A percentile compares a stretch with the other conserved stretches of the same genome.
Conservation (phyloP, 805 yeast genomes). For the Candida hispaniensis region DNA sequence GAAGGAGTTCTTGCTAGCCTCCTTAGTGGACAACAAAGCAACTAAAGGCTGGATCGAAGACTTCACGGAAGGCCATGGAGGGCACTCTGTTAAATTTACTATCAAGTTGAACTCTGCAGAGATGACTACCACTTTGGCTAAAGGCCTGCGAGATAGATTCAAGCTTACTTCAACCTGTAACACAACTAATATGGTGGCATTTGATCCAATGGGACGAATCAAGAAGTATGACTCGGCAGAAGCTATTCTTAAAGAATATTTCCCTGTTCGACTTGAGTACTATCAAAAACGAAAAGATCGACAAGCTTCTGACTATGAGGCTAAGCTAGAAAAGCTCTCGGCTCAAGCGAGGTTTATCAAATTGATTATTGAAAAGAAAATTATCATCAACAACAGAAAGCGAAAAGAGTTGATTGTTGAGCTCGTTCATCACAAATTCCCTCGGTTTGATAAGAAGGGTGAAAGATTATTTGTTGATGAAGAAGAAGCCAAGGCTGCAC, state of each 20-base stretch:
- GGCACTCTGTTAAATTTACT: conserved; percentile 65
- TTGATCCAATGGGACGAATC: conserved; percentile 80
- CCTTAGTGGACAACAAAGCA: conserved; percentile 43
- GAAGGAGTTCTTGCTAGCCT: conserved; percentile 72
- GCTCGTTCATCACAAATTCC: conserved; percentile 56
- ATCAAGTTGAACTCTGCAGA: conserved; percentile 66
- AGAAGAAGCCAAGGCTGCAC: conserved; percentile 23
- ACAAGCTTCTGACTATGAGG: conserved; percentile 54
- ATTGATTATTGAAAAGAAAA: conserved; percentile 67
- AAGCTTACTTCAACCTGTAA: conserved; percentile 59
- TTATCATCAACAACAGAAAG: conserved; percentile 65
- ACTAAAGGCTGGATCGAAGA: conserved; percentile 71
- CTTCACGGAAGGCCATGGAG: conserved; percentile 88
- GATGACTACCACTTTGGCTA: conserved; percentile 63
- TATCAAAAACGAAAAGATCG: conserved; percentile 87
- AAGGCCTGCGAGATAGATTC: conserved; percentile 79
- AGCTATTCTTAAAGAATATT: conserved; percentile 77
- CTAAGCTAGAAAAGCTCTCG: conserved; percentile 61
- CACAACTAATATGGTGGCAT: conserved; percentile 87
- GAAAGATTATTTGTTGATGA: conserved; percentile 43
- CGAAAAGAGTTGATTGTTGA: conserved; percentile 52
- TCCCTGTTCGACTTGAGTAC: conserved; percentile 72
- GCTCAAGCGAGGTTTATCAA: conserved; percentile 88
- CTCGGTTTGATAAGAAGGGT: conserved; percentile 58
- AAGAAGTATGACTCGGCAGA: conserved; percentile 65